A percentile compares a stretch with the other conserved stretches of the same genome.
Conservation (phyloP, 768 basidiomycete species). For the Suillus ampliporus region DNA sequence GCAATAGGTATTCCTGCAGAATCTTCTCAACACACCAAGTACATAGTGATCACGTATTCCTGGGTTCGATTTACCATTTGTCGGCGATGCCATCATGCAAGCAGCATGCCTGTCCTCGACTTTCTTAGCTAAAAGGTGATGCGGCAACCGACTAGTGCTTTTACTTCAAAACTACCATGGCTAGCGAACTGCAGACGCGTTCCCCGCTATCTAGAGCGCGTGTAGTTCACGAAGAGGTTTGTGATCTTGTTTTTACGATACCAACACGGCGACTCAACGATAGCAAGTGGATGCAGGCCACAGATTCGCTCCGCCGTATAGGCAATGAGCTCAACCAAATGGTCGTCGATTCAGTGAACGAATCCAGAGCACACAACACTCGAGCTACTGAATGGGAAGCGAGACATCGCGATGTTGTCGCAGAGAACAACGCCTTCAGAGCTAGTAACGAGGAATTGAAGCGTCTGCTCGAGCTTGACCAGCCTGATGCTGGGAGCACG, state of each 20-base stretch:
- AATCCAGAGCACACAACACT: slow-evolving; percentile 24
- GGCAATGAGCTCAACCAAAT: slow-evolving; percentile 36
- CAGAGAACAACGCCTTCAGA: slow-evolving; percentile 34
- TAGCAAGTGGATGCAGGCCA: slow-evolving; percentile 32
- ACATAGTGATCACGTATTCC: background rate
- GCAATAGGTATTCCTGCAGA: background rate
- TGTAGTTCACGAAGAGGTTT: slow-evolving; percentile 36
- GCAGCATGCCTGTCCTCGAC: background rate
- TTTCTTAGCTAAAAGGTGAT: slow-evolving; percentile 3
- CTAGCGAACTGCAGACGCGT: slow-evolving; percentile 5
- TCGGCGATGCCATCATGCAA: background rate
- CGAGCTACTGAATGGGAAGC: slow-evolving; percentile 47
- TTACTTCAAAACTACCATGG: slow-evolving; percentile 2
- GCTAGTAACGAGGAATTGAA: slow-evolving; percentile 43
- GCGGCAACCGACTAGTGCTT: background rate
- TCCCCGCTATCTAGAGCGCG: slow-evolving; percentile 27
- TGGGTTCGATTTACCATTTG: background rate
- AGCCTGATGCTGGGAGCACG: slow-evolving; percentile 30
- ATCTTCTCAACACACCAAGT: background rate
- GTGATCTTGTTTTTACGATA: background rate
- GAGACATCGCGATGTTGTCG: slow-evolving; percentile 28
- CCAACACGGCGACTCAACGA: background rate
- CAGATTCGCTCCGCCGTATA: slow-evolving; percentile 31
- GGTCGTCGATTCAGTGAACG: slow-evolving; percentile 27
- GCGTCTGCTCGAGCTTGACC: slow-evolving; percentile 27